Evolutionary conservation across 2,329 filamentous ascomycete species (phyloP), one percentile per base, ranked within the genome.

Genomic region (Seiridium cupressi): DNA sequence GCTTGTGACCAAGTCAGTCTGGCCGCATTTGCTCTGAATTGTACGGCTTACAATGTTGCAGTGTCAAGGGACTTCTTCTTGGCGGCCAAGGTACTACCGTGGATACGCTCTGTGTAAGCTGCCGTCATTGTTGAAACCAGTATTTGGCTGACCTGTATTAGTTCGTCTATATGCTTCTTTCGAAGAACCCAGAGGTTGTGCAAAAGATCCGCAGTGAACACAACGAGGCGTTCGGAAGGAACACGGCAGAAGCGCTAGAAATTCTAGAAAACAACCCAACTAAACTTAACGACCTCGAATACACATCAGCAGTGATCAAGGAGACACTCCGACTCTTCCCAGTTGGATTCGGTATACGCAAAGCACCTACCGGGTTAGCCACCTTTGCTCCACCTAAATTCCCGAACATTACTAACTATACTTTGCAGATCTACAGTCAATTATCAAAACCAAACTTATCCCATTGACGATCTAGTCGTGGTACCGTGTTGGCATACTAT

Each of bases 251-350:
- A 2, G 69, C 72, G 5, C 69, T 72, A 0, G 74, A 74, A 36
- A 65, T 65, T 0, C 65, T 79, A 11, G 69, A 79, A 3, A 69
- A 73, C 10, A 69, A 79, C 4, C 78, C 81, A 0, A 69, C 76
- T 36, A 72, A 79, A 4, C 72, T 86, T 55, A 81, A 81, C 63
- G 71, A 77, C 5, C 73, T 87, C 3, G 72, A 74, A 0, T 86
- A 84, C 64, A 82, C 82, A 1, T 73, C 73, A 3, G 83, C 81
- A n/a, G 77, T 84, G 4, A 76, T 85, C 60, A 83, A 84, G 60
- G 85, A 88, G 67, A 73, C 77, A 0, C 73, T 87, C 1, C 62
- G 66, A 11, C 54, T 60, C 4, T 60, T 49, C 44, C 58, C 58
- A 5, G 53, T 55, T 18, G 40, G 49, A n/a, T 47, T 55, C 18